These are phyloP conservation scores for Curvularia spicifera DNA, from an alignment of 2,329 filamentous ascomycete species.

Conservation along the genomic window DNA sequence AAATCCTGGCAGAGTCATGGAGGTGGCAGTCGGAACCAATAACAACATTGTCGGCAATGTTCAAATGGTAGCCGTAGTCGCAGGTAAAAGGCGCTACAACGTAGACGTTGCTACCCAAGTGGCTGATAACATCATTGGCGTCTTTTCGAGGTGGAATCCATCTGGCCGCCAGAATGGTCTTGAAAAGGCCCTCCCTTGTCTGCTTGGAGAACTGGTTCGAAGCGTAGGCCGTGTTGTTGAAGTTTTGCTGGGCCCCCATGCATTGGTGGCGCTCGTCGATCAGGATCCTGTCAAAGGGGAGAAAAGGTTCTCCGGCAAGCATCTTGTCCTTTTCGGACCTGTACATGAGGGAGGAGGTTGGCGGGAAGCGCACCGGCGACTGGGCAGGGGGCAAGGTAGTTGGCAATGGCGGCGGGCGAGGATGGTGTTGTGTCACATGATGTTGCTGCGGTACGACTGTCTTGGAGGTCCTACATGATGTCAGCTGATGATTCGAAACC, in stretches of 20 bases:
- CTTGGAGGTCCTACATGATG: conserved; percentile 38
- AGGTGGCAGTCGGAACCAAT: conserved; percentile 86
- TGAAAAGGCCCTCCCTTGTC: conserved; percentile 73
- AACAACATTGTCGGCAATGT: conserved; percentile 81
- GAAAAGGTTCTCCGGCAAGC: conserved; percentile 79
- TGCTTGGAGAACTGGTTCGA: conserved; percentile 67
- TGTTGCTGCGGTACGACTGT: conserved; percentile 46
- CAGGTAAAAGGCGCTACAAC: conserved; percentile 91
- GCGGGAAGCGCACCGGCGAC: conserved; percentile 33
- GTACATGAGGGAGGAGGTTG: conserved; percentile 41
- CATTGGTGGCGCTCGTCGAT: conserved; percentile 85
- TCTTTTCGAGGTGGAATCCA: conserved; percentile 41
- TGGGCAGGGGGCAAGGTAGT: conserved; percentile 30
- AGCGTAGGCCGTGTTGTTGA: conserved; percentile 83
- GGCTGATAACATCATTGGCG: conserved; percentile 51
- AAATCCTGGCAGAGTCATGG: conserved; percentile 83
- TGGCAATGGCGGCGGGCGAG: conserved; percentile 29
- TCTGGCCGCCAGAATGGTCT: conserved; percentile 71
- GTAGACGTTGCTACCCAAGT: conserved; percentile 74
- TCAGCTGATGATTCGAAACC: conserved; percentile 3
- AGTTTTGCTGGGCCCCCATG: conserved; percentile 78
- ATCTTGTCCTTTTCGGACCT: conserved; percentile 88
- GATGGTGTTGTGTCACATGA: conserved; percentile 32
- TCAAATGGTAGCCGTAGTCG: conserved; percentile 95
- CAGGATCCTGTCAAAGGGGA: conserved; percentile 78